phyloP scores from a whole-genome alignment of 2,329 filamentous ascomycete genomes.

The Aspergillus spinulosporus region DNA sequence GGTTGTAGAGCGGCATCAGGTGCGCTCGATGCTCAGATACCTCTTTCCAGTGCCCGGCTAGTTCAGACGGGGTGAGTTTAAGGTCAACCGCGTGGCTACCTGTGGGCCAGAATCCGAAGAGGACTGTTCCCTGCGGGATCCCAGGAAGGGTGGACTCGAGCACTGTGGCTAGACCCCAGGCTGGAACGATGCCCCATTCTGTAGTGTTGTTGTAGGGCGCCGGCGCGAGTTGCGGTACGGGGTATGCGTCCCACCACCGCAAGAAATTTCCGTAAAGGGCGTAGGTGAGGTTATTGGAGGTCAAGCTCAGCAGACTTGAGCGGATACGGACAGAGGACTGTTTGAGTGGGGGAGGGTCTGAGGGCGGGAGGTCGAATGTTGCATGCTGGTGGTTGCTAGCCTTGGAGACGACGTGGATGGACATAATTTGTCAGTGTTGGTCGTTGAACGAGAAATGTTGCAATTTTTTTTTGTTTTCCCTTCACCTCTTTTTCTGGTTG shows the following conservation, averaged over 20 bases:
- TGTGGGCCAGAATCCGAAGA: conserved; percentile 51
- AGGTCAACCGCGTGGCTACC: conserved; percentile 41
- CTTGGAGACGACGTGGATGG: conserved; percentile 34
- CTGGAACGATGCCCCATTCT: conserved; percentile 49
- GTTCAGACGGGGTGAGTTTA: conserved; percentile 30
- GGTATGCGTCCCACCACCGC: conserved; percentile 47
- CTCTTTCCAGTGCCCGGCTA: conserved; percentile 39
- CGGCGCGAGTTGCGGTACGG: conserved; percentile 37
- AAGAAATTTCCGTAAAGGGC: conserved; percentile 15
- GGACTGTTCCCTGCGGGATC: conserved; percentile 35
- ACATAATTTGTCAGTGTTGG: not conserved
- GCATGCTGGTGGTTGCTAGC: conserved; percentile 27
- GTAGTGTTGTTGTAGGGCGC: conserved; percentile 35
- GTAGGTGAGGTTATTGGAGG: conserved; percentile 26
- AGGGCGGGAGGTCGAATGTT: conserved; percentile 11
- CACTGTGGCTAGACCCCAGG: conserved; percentile 52
- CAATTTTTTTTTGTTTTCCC: too few relatives aligned
- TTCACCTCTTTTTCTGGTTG: too few relatives aligned
- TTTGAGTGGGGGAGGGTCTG: not conserved
- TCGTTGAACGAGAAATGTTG: too few relatives aligned
- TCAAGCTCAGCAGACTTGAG: conserved; percentile 18
- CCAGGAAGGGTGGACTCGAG: conserved; percentile 40
- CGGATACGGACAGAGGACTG: conserved; percentile 20
- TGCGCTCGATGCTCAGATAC: conserved; percentile 38
- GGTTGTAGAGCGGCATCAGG: conserved; percentile 50